Evolutionary conservation across 768 basidiomycete genomes (phyloP), one percentile per base, ranked within the genome.

Genomic region (Trametes coccinea): DNA sequence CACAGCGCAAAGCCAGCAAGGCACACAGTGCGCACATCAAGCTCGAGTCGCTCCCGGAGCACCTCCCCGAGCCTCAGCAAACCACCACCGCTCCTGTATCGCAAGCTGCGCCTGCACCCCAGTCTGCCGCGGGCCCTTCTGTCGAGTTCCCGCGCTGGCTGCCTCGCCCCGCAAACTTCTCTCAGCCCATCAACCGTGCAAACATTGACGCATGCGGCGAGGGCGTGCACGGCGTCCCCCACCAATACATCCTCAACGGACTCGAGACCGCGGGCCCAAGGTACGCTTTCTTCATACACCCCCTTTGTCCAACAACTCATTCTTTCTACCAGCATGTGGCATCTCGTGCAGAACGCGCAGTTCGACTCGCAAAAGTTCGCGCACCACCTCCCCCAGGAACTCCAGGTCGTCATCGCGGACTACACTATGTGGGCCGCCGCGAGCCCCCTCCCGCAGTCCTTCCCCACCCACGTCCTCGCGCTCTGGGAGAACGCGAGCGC

Each of bases 131-230:
- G 66, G 46, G 53, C 72, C 48, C 57, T 8, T 41, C 70, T 61
- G 77, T 90, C 7, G 83, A 87, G 61, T 82, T 92, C 27, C 90
- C 89, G n/a, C 83, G 89, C 57, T 84, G 78, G 43, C 85, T 92
- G 52, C 76, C 82, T 34, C 83, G 88, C 10, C 89, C 90, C 4
- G 73, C 78, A 2, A 51, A 44, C 41, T 59, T 59, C 57, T 86
- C 82, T 64, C 68, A 76, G 43, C 83, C 85, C 59, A 80, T 90
- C 43, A 79, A 84, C 41, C 75, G 79, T 48, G 84, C 84, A 43
- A 82, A 80, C 41, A 66, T 90, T 40, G 68, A 71, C 2, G 80
- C 86, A n/a, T 75, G 84, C 59, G 83, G 83, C 37, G 80, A 84
- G 27, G 77, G 75, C 9, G 74, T 88, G 8, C 73, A 60, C 6